These are phyloP conservation scores for Agaricus subrufescens DNA, from an alignment of 768 basidiomycete genomes.

Conservation along the genomic window DNA sequence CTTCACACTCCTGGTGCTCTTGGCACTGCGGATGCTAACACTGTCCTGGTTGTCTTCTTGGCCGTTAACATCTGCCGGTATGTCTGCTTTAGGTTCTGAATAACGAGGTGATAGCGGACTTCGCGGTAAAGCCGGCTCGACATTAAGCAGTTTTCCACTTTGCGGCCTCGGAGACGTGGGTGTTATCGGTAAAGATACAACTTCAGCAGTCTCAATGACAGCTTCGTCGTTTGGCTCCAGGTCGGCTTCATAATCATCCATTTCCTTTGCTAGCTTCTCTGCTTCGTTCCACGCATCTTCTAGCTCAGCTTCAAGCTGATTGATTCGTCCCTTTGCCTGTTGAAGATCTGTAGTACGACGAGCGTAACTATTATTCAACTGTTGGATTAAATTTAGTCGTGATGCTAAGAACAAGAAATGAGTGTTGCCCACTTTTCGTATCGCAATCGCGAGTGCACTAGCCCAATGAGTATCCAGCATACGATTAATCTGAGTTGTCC, in stretches of 20 bases:
- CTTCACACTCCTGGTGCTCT: slow-evolving; percentile 22
- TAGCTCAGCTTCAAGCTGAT: slow-evolving; percentile 61
- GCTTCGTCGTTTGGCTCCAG: slow-evolving; percentile 26
- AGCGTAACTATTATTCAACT: slow-evolving; percentile 70
- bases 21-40: slow-evolving; percentile 16
- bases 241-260: slow-evolving; percentile 55
- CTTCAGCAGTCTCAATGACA: slow-evolving; percentile 44
- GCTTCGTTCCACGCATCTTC: slow-evolving; percentile 82
- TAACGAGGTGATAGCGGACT: slow-evolving; percentile 15
- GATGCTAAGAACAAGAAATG: not conserved
- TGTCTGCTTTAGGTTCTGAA: slow-evolving; percentile 9
- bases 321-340: slow-evolving; percentile 40
- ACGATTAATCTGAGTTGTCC: slow-evolving; percentile 56
- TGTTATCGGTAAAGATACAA: slow-evolving; percentile 30
- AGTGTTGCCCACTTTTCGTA: slow-evolving; percentile 52
- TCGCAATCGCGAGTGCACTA: slow-evolving; percentile 71
- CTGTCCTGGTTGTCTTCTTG: slow-evolving; percentile 7
- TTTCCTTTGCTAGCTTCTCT: slow-evolving; percentile 64
- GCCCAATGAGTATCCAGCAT: slow-evolving; percentile 65
- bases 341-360: slow-evolving; percentile 57
- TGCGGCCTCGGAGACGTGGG: slow-evolving; percentile 16
- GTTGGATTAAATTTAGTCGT: slow-evolving; percentile 1
- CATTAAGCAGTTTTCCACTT: slow-evolving; percentile 10
- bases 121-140: slow-evolving; percentile 15
- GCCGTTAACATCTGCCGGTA: slow-evolving; percentile 9